Evolutionary conservation across 1,284 basidiomycete species (phyloP).

Genomic region (Takashimella tepidaria): DNA sequence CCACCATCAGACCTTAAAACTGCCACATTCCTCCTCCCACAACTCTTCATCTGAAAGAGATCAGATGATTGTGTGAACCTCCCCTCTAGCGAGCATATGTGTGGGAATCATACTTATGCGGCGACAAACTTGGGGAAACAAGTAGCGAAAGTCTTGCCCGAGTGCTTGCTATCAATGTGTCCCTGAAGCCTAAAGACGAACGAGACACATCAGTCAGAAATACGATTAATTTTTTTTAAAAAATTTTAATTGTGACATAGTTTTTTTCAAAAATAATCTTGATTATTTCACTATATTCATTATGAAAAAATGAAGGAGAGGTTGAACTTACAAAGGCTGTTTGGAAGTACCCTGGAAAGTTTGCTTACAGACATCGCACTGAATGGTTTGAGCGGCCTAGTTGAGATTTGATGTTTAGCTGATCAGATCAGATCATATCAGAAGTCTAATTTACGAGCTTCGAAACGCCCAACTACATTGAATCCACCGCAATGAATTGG

Average conservation of each 20-base stretch:
- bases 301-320: not conserved
- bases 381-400: constrained; percentile 48
- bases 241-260: not conserved
- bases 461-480: too few species aligned
- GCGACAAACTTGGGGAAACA: constrained; percentile 38
- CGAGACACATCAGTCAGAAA: not conserved
- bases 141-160: constrained; percentile 24
- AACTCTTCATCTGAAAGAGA: too few species aligned
- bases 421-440: too few species aligned
- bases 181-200: constrained; percentile 15
- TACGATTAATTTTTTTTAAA: too few species aligned
- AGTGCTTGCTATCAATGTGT: constrained; percentile 38
- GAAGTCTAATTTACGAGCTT: too few species aligned
- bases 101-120: constrained; percentile 11
- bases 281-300: too few species aligned
- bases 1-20: too few species aligned
- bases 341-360: constrained; percentile 52
- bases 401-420: too few species aligned
- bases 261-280: not conserved
- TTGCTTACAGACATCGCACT: constrained; percentile 50
- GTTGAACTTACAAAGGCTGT: constrained; percentile 41
- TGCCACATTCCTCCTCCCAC: too few species aligned
- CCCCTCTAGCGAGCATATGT: too few species aligned
- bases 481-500: too few species aligned
- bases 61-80: too few species aligned